A percentile compares a stretch with the other conserved stretches of the same genome.
Evolutionary conservation across 2,329 filamentous ascomycete species (phyloP).

Genomic region (Trichoderma afroharzianum): DNA sequence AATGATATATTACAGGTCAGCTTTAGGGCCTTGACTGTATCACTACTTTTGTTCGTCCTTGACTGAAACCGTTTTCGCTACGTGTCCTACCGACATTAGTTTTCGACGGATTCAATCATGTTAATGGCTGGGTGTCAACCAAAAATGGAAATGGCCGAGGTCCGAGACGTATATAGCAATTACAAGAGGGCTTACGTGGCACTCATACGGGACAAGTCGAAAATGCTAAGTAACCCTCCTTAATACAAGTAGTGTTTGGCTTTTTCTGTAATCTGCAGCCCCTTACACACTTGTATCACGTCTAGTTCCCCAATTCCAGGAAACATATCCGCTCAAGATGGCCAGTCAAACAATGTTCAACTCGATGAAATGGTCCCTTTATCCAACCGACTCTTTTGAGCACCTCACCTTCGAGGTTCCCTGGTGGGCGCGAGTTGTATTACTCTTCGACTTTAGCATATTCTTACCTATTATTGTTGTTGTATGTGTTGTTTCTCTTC

Average conservation of each 20-base stretch:
- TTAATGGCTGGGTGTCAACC: neutral
- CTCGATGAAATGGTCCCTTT: neutral
- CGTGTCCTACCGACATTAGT: neutral
- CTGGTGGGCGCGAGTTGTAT: neutral
- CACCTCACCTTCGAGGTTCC: neutral
- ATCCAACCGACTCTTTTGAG: neutral
- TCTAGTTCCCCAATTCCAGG: neutral
- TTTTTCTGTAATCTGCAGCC: neutral
- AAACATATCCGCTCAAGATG: neutral
- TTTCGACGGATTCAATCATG: neutral
- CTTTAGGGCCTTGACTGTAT: neutral
- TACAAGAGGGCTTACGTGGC: neutral
- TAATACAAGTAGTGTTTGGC: neutral
- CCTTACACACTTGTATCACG: neutral
- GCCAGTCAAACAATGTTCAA: neutral
- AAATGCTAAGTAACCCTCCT: neutral
- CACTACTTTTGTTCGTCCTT: neutral
- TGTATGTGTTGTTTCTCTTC: neutral
- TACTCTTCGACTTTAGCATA: neutral
- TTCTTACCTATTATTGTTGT: neutral
- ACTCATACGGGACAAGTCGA: neutral
- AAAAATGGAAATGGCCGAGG: neutral
- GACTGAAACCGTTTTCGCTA: neutral
- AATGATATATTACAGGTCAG: neutral
- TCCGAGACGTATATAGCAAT: neutral